Percentiles rank a stretch among this genome's conserved stretches.
Conservation (phyloP, 202 grass and related monocot genomes). For the Saccharum hybrid region DNA sequence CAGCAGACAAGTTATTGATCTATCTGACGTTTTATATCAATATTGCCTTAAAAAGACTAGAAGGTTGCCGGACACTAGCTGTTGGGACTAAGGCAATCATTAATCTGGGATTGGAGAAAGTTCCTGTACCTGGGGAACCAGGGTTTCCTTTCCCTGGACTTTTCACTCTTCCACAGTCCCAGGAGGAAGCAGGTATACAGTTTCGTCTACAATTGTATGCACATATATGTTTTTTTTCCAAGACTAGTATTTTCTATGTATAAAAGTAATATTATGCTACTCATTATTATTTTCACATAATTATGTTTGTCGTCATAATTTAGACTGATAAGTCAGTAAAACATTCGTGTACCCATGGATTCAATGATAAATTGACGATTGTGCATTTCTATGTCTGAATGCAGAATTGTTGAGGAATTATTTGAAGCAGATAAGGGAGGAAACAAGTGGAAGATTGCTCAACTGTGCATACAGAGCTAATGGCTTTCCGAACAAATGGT, state of each 20-base stretch:
- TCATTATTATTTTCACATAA: not conserved
- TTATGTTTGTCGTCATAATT: not conserved
- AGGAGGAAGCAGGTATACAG: constrained; percentile 81
- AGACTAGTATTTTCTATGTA: not conserved
- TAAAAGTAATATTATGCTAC: constrained; percentile 15
- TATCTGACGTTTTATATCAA: constrained; percentile 97
- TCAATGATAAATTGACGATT: not conserved
- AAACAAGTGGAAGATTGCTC: constrained; percentile 96
- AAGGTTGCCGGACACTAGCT: constrained; percentile 93
- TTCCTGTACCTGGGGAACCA: constrained; percentile 90
- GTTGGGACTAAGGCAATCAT: constrained; percentile 97
- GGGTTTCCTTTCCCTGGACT: constrained; percentile 98
- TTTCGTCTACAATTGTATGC: not conserved
- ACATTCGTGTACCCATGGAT: not conserved
- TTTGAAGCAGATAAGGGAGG: constrained; percentile 99
- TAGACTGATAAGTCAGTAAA: not conserved
- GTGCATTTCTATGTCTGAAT: constrained; percentile 33
- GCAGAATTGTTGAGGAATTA: constrained; percentile 95
- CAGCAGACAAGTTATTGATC: constrained; percentile 89
- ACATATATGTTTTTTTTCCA: no score
- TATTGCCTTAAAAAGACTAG: constrained; percentile 92
- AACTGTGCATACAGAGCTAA: constrained; percentile 94
- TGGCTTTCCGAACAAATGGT: constrained; percentile 98
- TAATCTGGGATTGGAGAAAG: constrained; percentile 92
- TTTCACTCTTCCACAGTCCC: constrained; percentile 71